Evolutionary conservation across 768 basidiomycete genomes (phyloP).

Genomic region (Pleurotus platypus): DNA sequence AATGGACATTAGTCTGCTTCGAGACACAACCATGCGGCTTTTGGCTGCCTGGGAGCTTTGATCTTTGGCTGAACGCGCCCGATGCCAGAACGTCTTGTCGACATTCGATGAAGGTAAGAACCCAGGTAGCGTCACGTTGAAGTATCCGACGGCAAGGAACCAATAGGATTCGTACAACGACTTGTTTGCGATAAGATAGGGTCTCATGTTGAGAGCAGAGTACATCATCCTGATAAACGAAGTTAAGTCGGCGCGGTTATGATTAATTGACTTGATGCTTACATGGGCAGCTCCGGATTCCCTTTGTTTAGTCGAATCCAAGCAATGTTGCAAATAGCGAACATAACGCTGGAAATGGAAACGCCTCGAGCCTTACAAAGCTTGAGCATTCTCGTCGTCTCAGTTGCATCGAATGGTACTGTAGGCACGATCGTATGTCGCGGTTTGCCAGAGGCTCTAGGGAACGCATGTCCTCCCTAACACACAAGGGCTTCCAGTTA

Average conservation of each 20-base stretch:
- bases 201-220: constrained; percentile 77
- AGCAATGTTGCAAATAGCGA: constrained; percentile 72
- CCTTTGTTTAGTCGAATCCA: constrained; percentile 54
- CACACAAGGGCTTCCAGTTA: background rate
- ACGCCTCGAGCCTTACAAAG: constrained; percentile 70
- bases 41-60: constrained; percentile 69
- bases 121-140: constrained; percentile 75
- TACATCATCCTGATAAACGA: constrained; percentile 65
- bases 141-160: constrained; percentile 80
- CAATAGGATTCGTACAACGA: constrained; percentile 63
- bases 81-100: constrained; percentile 63
- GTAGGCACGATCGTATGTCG: constrained; percentile 72
- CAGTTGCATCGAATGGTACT: constrained; percentile 47
- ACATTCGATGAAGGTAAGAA: constrained; percentile 53
- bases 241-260: no score
- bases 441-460: constrained; percentile 35
- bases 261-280: constrained; percentile 13
- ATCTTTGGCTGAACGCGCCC: constrained; percentile 61
- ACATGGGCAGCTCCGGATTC: constrained; percentile 51
- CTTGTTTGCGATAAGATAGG: constrained; percentile 43
- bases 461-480: constrained; percentile 79
- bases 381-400: constrained; percentile 61
- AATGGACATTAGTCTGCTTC: constrained; percentile 61
- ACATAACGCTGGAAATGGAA: constrained; percentile 72
- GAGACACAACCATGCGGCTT: constrained; percentile 55